Base-by-base conservation (phyloP, 371 early-diverging fungal genomes). In the Saksenaea oblongispora region DNA sequence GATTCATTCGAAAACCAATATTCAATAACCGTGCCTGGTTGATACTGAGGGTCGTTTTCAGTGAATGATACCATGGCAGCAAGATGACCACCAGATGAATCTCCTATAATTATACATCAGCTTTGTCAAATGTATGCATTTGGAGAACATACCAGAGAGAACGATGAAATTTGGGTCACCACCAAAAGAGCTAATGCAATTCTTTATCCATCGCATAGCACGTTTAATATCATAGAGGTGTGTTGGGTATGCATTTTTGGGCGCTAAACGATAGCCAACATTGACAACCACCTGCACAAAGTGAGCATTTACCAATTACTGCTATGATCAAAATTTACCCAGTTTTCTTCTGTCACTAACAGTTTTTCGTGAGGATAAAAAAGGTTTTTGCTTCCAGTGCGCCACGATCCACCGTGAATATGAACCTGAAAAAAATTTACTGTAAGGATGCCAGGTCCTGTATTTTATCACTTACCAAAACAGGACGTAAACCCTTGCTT, bases 211-310 rank as follows among this genome's bases (percentile, higher is more conserved):
- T 11, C 91, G 83, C 31, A 93, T 66, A 26, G 89, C 89, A 5
- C 91, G 84, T 61, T 93, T 91, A 37, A 87, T 83, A 66, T 93
- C 92, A 10, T 79, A 73, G 28, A 93, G 64, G 63, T 90, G 91
- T 17, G 83, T 79, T 5, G 88, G 85, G 55, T 89, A 89, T 9
- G 82, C 69, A 36, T 74, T 76, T 35, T 72, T 73, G 13, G 91
- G 79, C 0, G 77, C 72, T 34, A 89, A 73, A 28, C 91, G 84
- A 73, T 90, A 86, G 34, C 87, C 88, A 63, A 89, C 70, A 56
- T 87, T 83, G 22, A 91, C 88, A 35, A 90, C 84, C 17, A 90
- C 71, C 84, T 86, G 31, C 36, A 71, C 64, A 62, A 68, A 39
- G 71, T 69, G 65, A 31, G 66, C 9, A 47, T 27, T 15, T 26